Conservation (phyloP, 345 rosid species). For the Gossypium bickii region DNA sequence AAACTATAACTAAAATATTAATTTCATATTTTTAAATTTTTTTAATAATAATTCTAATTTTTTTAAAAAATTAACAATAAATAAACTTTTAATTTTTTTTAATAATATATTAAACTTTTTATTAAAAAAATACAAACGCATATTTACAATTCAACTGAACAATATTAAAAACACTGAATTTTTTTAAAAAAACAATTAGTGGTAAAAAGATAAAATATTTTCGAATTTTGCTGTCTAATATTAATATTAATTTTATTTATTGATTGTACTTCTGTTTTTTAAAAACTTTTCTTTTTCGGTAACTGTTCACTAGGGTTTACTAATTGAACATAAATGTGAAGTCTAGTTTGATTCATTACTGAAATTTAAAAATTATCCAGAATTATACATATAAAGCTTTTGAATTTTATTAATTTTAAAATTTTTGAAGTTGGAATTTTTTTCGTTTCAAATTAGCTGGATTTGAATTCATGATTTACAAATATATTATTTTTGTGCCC, state of each 20-base stretch:
- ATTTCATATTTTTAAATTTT: too few species aligned
- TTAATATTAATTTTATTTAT: background rate
- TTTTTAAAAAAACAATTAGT: background rate
- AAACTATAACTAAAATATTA: too few species aligned
- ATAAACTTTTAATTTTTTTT: too few species aligned
- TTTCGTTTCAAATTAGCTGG: constrained; percentile 2
- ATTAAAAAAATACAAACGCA: background rate
- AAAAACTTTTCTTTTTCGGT: constrained; percentile 15
- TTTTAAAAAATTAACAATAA: too few species aligned
- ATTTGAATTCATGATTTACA: constrained; percentile 14
- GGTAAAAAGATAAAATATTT: constrained; percentile 6
- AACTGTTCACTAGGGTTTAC: constrained; percentile 8
- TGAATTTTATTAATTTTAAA: background rate
- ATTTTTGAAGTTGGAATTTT: background rate
- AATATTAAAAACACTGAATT: too few species aligned
- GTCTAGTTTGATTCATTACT: background rate
- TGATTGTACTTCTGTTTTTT: constrained; percentile 13
- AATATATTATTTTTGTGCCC: constrained; percentile 13
- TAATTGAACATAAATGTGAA: background rate
- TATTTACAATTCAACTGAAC: too few species aligned
- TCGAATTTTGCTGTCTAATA: constrained; percentile 8
- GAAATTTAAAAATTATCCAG: background rate
- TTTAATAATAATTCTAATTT: too few species aligned
- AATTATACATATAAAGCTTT: background rate
- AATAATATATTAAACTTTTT: too few species aligned